Base-by-base conservation (phyloP, 371 early-diverging fungal genomes). In the Chytridiales sp. region DNA sequence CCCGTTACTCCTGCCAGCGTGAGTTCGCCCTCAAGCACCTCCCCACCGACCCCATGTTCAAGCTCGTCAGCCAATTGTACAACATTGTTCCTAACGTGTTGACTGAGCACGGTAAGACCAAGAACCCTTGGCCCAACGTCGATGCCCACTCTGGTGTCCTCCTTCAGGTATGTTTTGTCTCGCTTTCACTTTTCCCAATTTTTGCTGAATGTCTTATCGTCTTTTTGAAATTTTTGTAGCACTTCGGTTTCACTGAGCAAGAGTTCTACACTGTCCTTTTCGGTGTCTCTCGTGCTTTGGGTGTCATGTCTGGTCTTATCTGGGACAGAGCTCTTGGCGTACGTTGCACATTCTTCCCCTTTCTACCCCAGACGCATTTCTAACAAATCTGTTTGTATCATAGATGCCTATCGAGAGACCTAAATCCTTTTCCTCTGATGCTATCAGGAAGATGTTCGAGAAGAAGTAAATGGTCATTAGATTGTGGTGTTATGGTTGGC, bases 91-190 rank as follows among this genome's bases (percentile, higher is more conserved):
- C 98, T 26, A 90, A 89, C 66, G 93, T 97, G 52, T 84, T 98
- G 50, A 91, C 89, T 62, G 95, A 97, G 83, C 98, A 98, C 84
- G 98, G 97, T 66, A 98, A 97, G 90, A 96, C 96, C 87, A 97
- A 96, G 93, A 98, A 98, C 91, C 98, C 98, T 63, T 98, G 93
- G 93, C 98, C 98, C 76, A 98, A 98, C 77, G 97, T 98, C 27
- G 98, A 98, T 75, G 97, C 97, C 54, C 98, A 98, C 90, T 89
- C 89, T 56, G 98, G 98, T 76, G 95, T 95, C 67, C 89, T 98
- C 42, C 86, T 97, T 63, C 76, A 75, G 71, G 67, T 71, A 4
- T 19, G 31, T 27, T 13, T 11, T 38, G 39, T 11, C n/a, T 9
- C 29, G 62, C 4, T 6, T 32, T 30, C 27, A 26, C 8, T 30